These are phyloP conservation scores for Elongisporangium anandrum DNA, from an alignment of 352 stramenopile species.

Conservation along the genomic window DNA sequence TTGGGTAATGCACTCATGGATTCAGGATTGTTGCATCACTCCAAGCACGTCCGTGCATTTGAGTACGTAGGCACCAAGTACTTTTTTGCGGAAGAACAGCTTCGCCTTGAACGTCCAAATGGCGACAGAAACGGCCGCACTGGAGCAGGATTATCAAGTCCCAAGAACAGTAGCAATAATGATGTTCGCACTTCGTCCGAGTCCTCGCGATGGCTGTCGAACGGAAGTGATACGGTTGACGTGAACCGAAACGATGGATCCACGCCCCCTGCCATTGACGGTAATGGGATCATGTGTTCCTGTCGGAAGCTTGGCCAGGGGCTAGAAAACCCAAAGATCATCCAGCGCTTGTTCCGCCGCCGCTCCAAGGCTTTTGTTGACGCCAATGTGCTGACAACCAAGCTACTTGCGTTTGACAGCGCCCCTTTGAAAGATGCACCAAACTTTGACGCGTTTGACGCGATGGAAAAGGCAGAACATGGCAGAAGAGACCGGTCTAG, in stretches of 20 bases:
- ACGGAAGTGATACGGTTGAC: neutral
- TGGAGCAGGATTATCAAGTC: neutral
- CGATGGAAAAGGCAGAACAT: conserved; percentile 7
- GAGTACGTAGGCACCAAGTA: conserved; percentile 23
- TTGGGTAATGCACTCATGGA: conserved; percentile 47
- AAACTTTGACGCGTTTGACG: conserved; percentile 32
- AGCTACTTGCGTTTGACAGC: conserved; percentile 25
- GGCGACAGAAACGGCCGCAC: neutral
- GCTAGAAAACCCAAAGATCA: conserved; percentile 16
- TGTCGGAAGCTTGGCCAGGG: conserved; percentile 37
- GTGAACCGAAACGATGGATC: neutral
- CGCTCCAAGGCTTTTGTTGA: conserved; percentile 23
- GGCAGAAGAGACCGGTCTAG: neutral
- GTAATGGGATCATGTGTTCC: conserved; percentile 14
- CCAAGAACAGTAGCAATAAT: neutral
- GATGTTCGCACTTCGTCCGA: neutral
- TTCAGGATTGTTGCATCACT: conserved; percentile 40
- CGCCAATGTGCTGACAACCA: conserved; percentile 30
- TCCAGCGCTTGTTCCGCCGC: conserved; percentile 18
- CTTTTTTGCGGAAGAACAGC: conserved; percentile 36
- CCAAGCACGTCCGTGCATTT: conserved; percentile 29
- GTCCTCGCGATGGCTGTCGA: neutral
- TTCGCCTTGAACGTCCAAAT: conserved; percentile 11
- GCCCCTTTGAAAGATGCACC: conserved; percentile 7
- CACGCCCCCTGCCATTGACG: neutral